Evolutionary conservation across 2,329 filamentous ascomycete species (phyloP), one percentile per base, ranked within the genome.

Genomic region (Kalaharituber pfeilii): DNA sequence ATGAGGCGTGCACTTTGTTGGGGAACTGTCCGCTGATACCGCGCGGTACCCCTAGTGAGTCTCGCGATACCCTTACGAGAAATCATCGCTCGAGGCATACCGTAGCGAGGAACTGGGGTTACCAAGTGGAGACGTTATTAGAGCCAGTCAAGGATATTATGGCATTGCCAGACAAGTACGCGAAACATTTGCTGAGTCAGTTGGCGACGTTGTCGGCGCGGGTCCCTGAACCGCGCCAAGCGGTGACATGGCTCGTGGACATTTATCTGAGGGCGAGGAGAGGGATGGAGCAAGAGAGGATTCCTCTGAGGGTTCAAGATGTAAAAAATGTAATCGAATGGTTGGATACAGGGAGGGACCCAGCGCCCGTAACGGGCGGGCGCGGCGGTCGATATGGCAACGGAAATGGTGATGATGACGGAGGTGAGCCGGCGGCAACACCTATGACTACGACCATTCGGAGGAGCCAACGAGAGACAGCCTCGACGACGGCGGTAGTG

Each of bases 61-160:
- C 68, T 50, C 64, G 72, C 36, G 67, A 75, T 11, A 67, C 74
- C 18, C 67, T 74, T 54, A 71, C 67, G 68, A 44, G 60, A 60
- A 28, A 63, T 63, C 53, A 66, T 55, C 54, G 56, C 52, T 45
- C 57, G 55, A 9, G 56, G 66, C 45, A 57, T 52, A 25, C 56
- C 29, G 25, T 7, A 13, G 28, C 18, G 13, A 2, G 6, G n/a
- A 24, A 20, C 15, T 2, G 29, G 11, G 20, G 45, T 15, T 50
- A 42, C 45, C 24, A 30, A 51, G 11, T 52, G 42, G 42, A 47
- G 24, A 47, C 42, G 2, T 47, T 25, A 47, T 22, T 25, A 5
- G 15, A 13, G 5, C 42, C 15, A 22, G 24, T 22, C 13, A 13
- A 22, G 5, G 42, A 25, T 25, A 20, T 13, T 4, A 20, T 25